phyloP scores from a whole-genome alignment of 805 yeast species.

The Isabelozyma gotoi region DNA sequence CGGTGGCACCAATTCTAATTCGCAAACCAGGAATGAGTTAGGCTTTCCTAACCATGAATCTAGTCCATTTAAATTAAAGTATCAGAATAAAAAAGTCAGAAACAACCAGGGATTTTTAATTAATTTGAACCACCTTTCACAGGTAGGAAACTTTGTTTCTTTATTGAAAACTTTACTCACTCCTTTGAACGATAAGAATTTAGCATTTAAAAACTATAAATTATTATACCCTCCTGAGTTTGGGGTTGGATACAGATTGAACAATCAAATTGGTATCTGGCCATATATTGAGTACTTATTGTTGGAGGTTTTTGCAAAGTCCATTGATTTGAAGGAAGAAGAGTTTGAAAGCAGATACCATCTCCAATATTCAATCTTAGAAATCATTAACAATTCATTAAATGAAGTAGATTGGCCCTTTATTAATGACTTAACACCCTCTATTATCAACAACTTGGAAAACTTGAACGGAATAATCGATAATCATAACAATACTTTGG shows the following conservation, averaged over 20 bases:
- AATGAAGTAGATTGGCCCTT: constrained; percentile 41
- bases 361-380: constrained; percentile 56
- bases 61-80: constrained; percentile 1
- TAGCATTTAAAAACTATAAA: constrained; percentile 30
- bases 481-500: constrained; percentile 12
- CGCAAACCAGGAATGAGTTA: background rate
- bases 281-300: constrained; percentile 76
- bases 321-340: constrained; percentile 33
- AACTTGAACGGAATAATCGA: constrained; percentile 21
- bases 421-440: constrained; percentile 52
- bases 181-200: constrained; percentile 17
- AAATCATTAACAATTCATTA: constrained; percentile 44
- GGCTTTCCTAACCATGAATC: constrained; percentile 11
- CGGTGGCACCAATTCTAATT: constrained; percentile 2
- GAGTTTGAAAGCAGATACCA: constrained; percentile 27
- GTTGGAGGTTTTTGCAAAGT: constrained; percentile 61
- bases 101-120: constrained; percentile 27
- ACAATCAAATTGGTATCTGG: constrained; percentile 60
- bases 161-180: constrained; percentile 48
- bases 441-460: constrained; percentile 29
- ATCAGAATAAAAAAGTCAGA: constrained; percentile 8
- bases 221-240: constrained; percentile 61
- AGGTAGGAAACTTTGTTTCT: constrained; percentile 59
- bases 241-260: constrained; percentile 55
- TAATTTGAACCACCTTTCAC: constrained; percentile 48